Evolutionary conservation across 768 basidiomycete genomes (phyloP), one percentile per base, ranked within the genome.

Genomic region (Hebeloma cylindrosporum): DNA sequence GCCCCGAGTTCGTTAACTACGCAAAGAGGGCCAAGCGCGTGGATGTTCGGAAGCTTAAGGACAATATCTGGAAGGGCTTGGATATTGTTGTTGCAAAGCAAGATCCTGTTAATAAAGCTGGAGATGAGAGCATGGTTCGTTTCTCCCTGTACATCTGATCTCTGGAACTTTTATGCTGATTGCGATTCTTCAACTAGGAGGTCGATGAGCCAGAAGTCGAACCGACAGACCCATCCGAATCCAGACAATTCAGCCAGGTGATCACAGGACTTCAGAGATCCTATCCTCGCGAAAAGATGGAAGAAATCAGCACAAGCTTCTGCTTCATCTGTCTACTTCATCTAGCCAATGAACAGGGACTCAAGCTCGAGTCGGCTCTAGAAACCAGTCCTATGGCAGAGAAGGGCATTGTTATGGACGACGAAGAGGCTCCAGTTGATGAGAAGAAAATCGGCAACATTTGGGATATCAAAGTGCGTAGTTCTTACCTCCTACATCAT

Each of bases 321-420:
- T 98, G 95, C 64, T 99, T 98, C 72, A 99, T 98, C 63, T 98
- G 96, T 60, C 71, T 98, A 18, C 71, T 99, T 13, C 96, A 98
- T 70, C 69, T 98, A 32, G 95, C 95, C 13, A 98, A 99, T 61
- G 96, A 98, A 67, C 88, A 92, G 58, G 96, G 95, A 2, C 73
- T 98, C 37, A 88, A 86, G 60, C 77, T 99, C 26, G 87, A 79
- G 62, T 63, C 80, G 48, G 63, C 71, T 5, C 28, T 51, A 3
- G 52, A 65, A 26, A 48, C 40, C 22, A 40, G 41, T 39, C 45
- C 48, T 13, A 22, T 21, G 18, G 34, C 26, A 9, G 63, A 75
- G 50, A 38, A 68, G 50, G 62, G 69, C 54, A 60, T 67, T 11
- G 63, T 70, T 36, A 67, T 71, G 42, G 72, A 50, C 2, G 63